Percentiles rank a stretch among this genome's conserved stretches.
phyloP scores from a whole-genome alignment of 139 green algal genomes.

The Diplosphaera chodatii region DNA sequence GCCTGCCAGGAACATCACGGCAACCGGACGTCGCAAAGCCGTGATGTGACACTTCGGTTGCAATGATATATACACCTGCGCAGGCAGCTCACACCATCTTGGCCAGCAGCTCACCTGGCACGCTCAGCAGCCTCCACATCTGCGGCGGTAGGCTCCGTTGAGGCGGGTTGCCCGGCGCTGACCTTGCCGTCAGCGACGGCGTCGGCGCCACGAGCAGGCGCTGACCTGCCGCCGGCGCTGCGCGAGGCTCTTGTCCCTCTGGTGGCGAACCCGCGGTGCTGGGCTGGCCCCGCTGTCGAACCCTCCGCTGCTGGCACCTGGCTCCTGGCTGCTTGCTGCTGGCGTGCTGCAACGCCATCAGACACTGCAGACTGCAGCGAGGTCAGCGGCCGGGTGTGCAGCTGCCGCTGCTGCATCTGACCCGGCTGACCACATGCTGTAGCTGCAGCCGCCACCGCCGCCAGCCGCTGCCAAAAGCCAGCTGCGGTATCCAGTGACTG shows the following conservation, averaged over 20 bases:
- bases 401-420: neutral
- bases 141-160: neutral
- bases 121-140: neutral
- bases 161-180: neutral
- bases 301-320: too few relatives aligned
- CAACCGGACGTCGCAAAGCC: too few relatives aligned
- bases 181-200: too few relatives aligned
- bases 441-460: too few relatives aligned
- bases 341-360: too few relatives aligned
- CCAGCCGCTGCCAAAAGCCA: neutral
- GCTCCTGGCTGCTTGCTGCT: neutral
- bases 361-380: neutral
- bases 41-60: too few relatives aligned
- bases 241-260: neutral
- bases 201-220: too few relatives aligned
- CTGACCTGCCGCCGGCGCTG: neutral
- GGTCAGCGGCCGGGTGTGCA: neutral
- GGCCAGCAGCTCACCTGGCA: too few relatives aligned
- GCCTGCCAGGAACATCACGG: neutral
- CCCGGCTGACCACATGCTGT: neutral
- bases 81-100: too few relatives aligned
- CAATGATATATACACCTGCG: too few relatives aligned
- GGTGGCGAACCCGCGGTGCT: neutral
- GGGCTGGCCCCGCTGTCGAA: too few relatives aligned
- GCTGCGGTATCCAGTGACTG: too few relatives aligned